These are phyloP conservation scores for Penicillium vulpinum DNA, from an alignment of 2,329 filamentous ascomycete genomes.

Conservation along the genomic window DNA sequence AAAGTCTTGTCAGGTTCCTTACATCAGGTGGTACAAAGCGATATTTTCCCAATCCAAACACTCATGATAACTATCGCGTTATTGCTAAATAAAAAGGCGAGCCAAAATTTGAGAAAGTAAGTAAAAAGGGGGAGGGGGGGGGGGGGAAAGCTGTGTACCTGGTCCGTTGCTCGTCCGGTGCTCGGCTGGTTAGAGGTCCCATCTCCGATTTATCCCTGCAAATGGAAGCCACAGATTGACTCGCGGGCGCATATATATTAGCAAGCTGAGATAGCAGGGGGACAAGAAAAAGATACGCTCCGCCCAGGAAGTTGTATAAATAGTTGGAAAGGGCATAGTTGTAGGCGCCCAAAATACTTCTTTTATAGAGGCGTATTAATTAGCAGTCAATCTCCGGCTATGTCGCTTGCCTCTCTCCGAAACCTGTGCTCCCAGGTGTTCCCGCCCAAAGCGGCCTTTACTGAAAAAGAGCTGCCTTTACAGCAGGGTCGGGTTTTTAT, in stretches of 20 bases:
- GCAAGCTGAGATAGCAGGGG: not conserved
- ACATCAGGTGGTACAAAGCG: too few relatives aligned
- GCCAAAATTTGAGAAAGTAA: too few relatives aligned
- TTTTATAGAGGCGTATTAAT: not conserved
- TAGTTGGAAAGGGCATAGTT: not conserved
- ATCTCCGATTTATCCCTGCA: not conserved
- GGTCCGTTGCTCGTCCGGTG: too few relatives aligned
- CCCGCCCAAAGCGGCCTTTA: not conserved
- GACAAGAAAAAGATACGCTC: too few relatives aligned
- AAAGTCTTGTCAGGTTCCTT: too few relatives aligned
- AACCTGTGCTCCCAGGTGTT: not conserved
- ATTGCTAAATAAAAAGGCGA: too few relatives aligned
- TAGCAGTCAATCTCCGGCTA: not conserved
- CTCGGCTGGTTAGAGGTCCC: not conserved
- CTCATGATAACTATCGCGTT: too few relatives aligned
- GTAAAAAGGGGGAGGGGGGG: too few relatives aligned
- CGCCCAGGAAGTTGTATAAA: not conserved
- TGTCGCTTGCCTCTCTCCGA: not conserved
- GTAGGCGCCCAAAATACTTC: not conserved
- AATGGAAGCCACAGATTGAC: not conserved
- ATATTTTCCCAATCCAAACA: too few relatives aligned
- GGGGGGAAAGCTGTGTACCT: too few relatives aligned
- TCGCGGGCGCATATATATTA: not conserved
- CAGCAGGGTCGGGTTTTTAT: conserved; percentile 8
- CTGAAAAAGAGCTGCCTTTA: conserved; percentile 3